Evolutionary conservation across 2,329 filamentous ascomycete genomes (phyloP), one percentile per base, ranked within the genome.

Genomic region (Pestalotiopsis sp.): DNA sequence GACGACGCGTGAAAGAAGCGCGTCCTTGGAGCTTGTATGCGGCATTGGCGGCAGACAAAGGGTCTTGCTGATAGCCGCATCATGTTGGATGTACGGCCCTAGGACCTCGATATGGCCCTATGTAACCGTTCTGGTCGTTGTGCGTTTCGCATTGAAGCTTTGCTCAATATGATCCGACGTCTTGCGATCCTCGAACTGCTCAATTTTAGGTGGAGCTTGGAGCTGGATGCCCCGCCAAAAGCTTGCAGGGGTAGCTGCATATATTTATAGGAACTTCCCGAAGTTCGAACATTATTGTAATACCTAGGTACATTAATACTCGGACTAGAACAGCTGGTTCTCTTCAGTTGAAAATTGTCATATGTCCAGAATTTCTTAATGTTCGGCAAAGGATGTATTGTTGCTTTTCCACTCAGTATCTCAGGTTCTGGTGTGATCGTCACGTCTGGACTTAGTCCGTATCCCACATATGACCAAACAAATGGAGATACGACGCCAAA

Each of bases 31-130:
- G 68, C 66, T 52, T 71, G 69, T 57, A 75, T 58, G 52, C 75
- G 76, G 68, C 77, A 78, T 69, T 73, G 75, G 25, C 69, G 68
- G 68, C 74, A 76, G 66, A 75, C 69, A 49, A 76, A 75, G 0
- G 72, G 71, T 65, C 68, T 17, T 60, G 66, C 72, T 5, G 70
- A 64, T 25, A 70, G 66, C 68, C 70, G 76, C 66, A 77, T 75
- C n/a, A 20, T 62, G n/a, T 39, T 39, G 59, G 23, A 23, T 14
- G 3, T 11, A 58, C 45, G 38, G 45, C 9, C 45, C 45, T 36
- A 52, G n/a, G 45, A 52, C n/a, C 17, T 52, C n/a, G 17, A 52
- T n/a, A 52, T 52, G 45, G n/a, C 20, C 45, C 45, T 52, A 20
- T 20, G 3, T 20, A 52, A 52, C 45, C 20, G 45, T 52, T 31